phyloP scores from a whole-genome alignment of 2,329 filamentous ascomycete species.

The Ophiocordyceps sinensis region DNA sequence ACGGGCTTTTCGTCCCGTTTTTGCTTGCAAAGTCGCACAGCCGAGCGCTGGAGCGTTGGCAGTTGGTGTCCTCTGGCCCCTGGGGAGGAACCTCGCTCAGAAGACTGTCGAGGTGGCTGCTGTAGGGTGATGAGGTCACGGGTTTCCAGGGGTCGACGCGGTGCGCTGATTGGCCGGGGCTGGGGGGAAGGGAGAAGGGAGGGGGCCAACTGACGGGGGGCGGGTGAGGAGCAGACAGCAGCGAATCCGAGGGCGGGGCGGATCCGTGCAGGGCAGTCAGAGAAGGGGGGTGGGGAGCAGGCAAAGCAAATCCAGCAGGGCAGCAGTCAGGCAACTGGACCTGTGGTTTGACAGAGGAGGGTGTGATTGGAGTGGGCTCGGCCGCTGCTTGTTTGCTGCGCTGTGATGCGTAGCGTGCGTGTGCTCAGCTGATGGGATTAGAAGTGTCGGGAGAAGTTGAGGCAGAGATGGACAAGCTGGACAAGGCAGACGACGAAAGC shows the following conservation, averaged over 20 bases:
- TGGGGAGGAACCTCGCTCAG: conserved; percentile 1
- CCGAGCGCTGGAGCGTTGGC: not conserved
- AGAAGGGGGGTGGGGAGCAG: not conserved
- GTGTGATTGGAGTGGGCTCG: not conserved
- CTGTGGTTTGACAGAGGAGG: not conserved
- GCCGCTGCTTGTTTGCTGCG: not conserved
- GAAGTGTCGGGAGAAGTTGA: not conserved
- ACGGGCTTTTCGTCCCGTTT: not conserved
- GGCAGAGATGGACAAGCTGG: not conserved
- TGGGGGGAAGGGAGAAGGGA: not conserved
- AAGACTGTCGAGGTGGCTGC: conserved; percentile 1
- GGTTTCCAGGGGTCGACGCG: conserved; percentile 5
- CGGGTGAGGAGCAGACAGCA: conserved; percentile 2
- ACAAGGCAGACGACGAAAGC: not conserved
- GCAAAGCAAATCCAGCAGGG: conserved; percentile 1
- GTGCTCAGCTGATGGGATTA: conserved; percentile 1
- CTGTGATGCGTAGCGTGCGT: not conserved
- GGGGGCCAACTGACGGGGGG: conserved; percentile 1
- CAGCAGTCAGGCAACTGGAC: too few relatives aligned
- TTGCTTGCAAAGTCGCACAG: conserved; percentile 1
- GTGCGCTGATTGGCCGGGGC: conserved; percentile 7
- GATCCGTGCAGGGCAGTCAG: conserved; percentile 2
- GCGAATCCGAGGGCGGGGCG: conserved; percentile 1
- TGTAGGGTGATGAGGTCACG: conserved; percentile 13
- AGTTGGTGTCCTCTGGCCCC: conserved; percentile 1